Conservation (phyloP, 2,329 filamentous ascomycete genomes). For the Fusarium torreyae region DNA sequence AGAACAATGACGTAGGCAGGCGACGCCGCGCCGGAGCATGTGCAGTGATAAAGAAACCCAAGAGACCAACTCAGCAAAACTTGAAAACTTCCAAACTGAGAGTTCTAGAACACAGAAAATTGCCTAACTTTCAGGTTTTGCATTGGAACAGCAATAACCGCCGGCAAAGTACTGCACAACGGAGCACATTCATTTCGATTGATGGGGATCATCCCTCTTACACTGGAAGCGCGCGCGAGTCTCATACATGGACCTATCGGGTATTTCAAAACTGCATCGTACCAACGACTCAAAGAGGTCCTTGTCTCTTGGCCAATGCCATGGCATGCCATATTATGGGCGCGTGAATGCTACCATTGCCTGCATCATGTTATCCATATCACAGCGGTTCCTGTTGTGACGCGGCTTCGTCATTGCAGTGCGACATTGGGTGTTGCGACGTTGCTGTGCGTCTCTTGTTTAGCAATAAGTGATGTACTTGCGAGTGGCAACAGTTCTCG, state of each 20-base stretch:
- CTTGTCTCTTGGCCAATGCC: background rate
- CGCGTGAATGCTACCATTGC: constrained; percentile 19
- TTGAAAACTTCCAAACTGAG: background rate
- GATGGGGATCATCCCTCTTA: background rate
- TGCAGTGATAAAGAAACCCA: constrained; percentile 19
- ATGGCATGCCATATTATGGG: constrained; percentile 7
- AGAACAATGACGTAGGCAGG: constrained; percentile 29
- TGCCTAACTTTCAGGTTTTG: background rate
- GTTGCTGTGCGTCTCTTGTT: constrained; percentile 4
- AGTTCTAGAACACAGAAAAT: background rate
- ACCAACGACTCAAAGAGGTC: background rate
- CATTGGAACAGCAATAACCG: background rate
- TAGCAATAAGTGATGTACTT: background rate
- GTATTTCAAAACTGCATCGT: constrained; percentile 13
- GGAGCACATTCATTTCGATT: background rate
- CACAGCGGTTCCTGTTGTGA: constrained; percentile 26
- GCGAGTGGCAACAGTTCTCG: background rate
- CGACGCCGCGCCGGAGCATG: constrained; percentile 27
- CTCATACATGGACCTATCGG: constrained; percentile 17
- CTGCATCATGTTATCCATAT: constrained; percentile 29
- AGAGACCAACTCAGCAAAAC: constrained; percentile 2
- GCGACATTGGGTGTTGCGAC: constrained; percentile 15
- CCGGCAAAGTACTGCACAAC: background rate
- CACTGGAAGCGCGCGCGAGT: constrained; percentile 11
- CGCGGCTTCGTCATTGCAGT: constrained; percentile 10